phyloP scores from a whole-genome alignment of 2,329 filamentous ascomycete genomes.

The Clonostachys byssicola region DNA sequence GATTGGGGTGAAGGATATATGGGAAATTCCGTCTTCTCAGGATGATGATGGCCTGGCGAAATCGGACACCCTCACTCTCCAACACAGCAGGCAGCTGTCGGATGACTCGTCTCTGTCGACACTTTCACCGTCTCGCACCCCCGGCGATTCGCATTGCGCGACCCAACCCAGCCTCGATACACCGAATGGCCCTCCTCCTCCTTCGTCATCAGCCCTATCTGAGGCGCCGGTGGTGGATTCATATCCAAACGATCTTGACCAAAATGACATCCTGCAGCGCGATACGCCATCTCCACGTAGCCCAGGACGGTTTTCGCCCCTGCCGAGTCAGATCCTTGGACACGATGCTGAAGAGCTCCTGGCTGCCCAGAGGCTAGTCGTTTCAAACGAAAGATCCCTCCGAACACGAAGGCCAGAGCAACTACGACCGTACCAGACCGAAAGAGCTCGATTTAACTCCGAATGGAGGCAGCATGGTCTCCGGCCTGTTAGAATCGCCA shows the following conservation, averaged over 20 bases:
- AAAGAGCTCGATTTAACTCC: slow-evolving; percentile 49
- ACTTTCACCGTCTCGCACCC: no score
- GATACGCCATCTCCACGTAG: no score
- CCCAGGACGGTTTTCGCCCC: neutral
- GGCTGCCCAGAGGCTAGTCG: slow-evolving; percentile 11
- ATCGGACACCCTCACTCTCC: no score
- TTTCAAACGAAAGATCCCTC: slow-evolving; percentile 42
- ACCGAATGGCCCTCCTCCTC: no score
- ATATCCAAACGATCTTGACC: no score
- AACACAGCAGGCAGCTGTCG: no score
- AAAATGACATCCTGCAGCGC: no score
- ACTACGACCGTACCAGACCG: slow-evolving; percentile 53
- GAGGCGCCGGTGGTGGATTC: no score
- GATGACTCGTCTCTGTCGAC: no score
- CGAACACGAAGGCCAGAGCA: slow-evolving; percentile 58
- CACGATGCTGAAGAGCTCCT: slow-evolving; percentile 9
- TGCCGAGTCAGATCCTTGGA: slow-evolving; percentile 10
- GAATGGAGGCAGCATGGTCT: slow-evolving; percentile 50
- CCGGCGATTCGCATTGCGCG: no score
- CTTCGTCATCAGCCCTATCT: no score
- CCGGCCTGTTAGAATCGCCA: slow-evolving; percentile 41
- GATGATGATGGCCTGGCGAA: slow-evolving; percentile 2
- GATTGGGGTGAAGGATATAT: slow-evolving; percentile 15
- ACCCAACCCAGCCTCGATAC: no score
- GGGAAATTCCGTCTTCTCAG: slow-evolving; percentile 28